phyloP scores from a whole-genome alignment of 1,139 yeast genomes.

The Petasospora rhodanensis region DNA sequence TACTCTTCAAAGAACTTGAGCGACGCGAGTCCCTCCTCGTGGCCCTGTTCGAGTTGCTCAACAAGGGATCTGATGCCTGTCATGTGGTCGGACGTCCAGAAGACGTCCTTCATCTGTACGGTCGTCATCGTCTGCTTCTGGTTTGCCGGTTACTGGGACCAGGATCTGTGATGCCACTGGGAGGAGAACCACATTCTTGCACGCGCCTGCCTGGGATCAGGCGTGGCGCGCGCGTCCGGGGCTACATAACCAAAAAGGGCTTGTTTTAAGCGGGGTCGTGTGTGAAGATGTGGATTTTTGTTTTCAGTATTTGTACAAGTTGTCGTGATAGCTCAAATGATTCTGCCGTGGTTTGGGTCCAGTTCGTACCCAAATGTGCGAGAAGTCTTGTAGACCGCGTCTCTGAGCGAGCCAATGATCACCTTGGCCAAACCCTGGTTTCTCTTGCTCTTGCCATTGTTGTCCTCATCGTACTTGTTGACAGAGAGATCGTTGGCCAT shows the following conservation, averaged over 20 bases:
- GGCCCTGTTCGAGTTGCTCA: slow-evolving; percentile 18
- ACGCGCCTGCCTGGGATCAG: too few species aligned
- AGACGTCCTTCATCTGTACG: slow-evolving; percentile 17
- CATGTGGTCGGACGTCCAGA: slow-evolving; percentile 29
- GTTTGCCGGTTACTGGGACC: too few species aligned
- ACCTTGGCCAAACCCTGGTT: slow-evolving; percentile 60
- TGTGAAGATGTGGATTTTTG: too few species aligned
- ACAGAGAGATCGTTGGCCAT: slow-evolving; percentile 29
- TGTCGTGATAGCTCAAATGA: too few species aligned
- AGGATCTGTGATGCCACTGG: too few species aligned
- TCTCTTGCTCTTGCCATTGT: slow-evolving; percentile 29
- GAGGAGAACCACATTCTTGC: too few species aligned
- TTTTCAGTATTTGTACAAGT: too few species aligned
- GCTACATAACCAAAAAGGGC: too few species aligned
- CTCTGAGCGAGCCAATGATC: slow-evolving; percentile 51
- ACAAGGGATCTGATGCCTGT: slow-evolving; percentile 27
- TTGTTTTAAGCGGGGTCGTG: too few species aligned
- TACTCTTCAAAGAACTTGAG: slow-evolving; percentile 19
- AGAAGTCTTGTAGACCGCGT: slow-evolving; percentile 42
- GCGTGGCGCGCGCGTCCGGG: too few species aligned
- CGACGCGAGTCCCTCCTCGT: slow-evolving; percentile 15
- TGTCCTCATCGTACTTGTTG: slow-evolving; percentile 24
- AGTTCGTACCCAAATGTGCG: slow-evolving; percentile 59
- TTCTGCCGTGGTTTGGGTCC: slow-evolving; percentile 53
- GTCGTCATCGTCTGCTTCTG: background rate